phyloP scores from a whole-genome alignment of 2,329 filamentous ascomycete species.

The Fusarium sarcochroum region DNA sequence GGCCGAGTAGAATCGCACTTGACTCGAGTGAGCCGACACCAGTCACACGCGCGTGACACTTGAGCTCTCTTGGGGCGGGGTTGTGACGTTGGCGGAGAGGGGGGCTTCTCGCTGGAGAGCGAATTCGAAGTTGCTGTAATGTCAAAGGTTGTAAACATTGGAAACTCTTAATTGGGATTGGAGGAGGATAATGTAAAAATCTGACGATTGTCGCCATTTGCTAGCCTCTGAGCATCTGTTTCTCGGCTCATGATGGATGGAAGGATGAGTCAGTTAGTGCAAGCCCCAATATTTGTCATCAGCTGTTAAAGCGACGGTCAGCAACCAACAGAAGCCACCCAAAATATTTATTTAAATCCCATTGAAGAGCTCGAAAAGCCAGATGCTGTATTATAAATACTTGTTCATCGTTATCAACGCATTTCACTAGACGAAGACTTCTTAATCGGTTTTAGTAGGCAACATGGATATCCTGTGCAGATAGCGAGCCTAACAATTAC shows the following conservation, averaged over 20 bases:
- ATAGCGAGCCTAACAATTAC: background rate
- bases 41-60: slow-evolving; percentile 51
- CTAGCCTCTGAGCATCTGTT: background rate
- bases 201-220: background rate
- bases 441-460: background rate
- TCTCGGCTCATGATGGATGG: background rate
- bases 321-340: background rate
- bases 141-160: slow-evolving; percentile 47
- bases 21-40: slow-evolving; percentile 50
- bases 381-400: background rate
- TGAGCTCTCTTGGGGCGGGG: slow-evolving; percentile 49
- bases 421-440: too few relatives aligned
- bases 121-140: slow-evolving; percentile 36
- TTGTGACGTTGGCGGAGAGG: slow-evolving; percentile 35
- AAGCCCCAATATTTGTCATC: slow-evolving; percentile 23
- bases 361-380: background rate
- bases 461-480: background rate
- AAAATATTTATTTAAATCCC: background rate
- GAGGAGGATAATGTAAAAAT: background rate
- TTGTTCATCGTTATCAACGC: background rate
- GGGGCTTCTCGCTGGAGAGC: slow-evolving; percentile 29
- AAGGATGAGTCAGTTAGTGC: slow-evolving; percentile 27
- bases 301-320: background rate
- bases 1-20: slow-evolving; percentile 50
- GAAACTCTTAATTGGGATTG: background rate